A percentile compares a stretch with the other conserved stretches of the same genome.
phyloP scores from a whole-genome alignment of 148 eudicot genomes.

The Amaranthus cruentus region DNA sequence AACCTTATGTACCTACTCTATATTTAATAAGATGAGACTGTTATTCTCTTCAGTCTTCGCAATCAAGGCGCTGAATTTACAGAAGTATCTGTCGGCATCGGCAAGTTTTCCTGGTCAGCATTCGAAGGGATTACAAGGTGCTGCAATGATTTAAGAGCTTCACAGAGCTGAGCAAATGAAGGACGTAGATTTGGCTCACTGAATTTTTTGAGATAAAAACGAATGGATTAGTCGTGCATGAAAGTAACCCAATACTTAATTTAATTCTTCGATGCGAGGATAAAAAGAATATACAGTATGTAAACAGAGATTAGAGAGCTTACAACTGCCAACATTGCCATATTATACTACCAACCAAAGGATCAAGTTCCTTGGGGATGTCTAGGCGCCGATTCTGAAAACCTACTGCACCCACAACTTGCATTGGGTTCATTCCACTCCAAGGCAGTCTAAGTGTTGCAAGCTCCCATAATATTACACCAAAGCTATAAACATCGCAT shows the following conservation, averaged over 20 bases:
- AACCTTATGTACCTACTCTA: constrained; percentile 13
- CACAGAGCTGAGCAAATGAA: constrained; percentile 81
- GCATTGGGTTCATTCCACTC: constrained; percentile 99
- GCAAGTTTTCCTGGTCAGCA: constrained; percentile 45
- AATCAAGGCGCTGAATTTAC: constrained; percentile 59
- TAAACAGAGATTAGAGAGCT: constrained; percentile 19
- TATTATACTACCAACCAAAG: constrained; percentile 79
- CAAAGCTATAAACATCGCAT: constrained; percentile 98
- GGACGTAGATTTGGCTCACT: constrained; percentile 92
- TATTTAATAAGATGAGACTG: constrained; percentile 5
- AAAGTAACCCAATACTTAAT: neutral
- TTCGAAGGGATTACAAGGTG: constrained; percentile 55
- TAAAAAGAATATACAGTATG: neutral
- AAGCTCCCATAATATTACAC: constrained; percentile 93
- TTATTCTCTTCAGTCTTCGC: constrained; percentile 27
- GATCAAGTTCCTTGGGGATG: constrained; percentile 90
- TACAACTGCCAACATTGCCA: constrained; percentile 99
- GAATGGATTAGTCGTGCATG: neutral
- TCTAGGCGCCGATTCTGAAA: constrained; percentile 94
- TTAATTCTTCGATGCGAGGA: neutral
- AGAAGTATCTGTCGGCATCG: constrained; percentile 40
- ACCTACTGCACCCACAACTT: constrained; percentile 99
- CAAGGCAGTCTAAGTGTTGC: constrained; percentile 90
- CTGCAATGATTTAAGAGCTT: constrained; percentile 77
- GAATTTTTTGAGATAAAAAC: constrained; percentile 17